Evolutionary conservation across 257 asterid species (phyloP), one percentile per base, ranked within the genome.

Genomic region (Voacanga thouarsii): DNA sequence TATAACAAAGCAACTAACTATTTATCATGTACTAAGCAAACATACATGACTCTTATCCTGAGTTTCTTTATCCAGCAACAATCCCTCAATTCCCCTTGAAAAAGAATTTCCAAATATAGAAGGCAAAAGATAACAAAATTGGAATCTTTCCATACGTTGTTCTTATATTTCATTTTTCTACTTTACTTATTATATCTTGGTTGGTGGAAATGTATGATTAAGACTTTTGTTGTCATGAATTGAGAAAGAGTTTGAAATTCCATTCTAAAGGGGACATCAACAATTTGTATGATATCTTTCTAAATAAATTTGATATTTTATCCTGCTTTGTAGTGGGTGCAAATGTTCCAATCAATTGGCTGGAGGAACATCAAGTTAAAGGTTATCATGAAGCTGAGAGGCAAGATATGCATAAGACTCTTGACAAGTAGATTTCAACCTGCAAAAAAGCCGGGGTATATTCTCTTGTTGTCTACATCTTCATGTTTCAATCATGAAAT

Each of bases 281-380:
- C n/a, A 6, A 2, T 14, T 33, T 71, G 21, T 23, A 14, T 49
- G 7, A 24, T 39, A 24, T n/a, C n/a, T n/a, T 33, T 69, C 79
- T 57, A 14, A 43, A 9, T 67, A 28, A 4, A 65, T 57, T 47
- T 59, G 45, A 10, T 9, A 24, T 44, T 57, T 33, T 71, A 45
- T 64, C 60, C 74, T 78, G 82, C 78, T 80, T 84, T 89, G 82
- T 85, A 92, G 98, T 94, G 96, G 97, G 97, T 76, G 82, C 93
- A 73, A 87, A 87, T 78, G 68, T 91, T 79, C 74, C 91, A 76
- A 87, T 89, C 55, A 77, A 81, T 76, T 84, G 68, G 78, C 33
- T 87, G 90, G 94, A 85, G 41, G 88, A 81, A 41, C 79, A 80
- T 68, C 89, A 72, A 81, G 97, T 92, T 49, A 88, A 80, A 82